Base-by-base conservation (phyloP, 108 stramenopile genomes). In the Skeletonema costatum region DNA sequence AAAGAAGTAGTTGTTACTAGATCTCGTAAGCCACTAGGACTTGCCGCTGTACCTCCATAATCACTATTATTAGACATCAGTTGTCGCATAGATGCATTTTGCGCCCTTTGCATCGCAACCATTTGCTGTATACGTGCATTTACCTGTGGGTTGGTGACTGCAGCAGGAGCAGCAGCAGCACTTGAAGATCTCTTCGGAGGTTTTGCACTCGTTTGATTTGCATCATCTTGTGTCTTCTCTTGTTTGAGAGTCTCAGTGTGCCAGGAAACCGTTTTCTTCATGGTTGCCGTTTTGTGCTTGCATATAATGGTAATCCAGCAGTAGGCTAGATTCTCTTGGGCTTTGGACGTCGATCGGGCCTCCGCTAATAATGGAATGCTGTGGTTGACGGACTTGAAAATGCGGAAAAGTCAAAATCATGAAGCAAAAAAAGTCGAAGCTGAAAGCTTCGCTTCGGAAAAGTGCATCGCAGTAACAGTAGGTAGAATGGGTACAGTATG, bases 201-300 rank as follows among this genome's bases (percentile, higher is more conserved):
- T 62, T 25, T 2, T 44, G 60, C 42, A 17, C 25, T 17, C 11
- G 42, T 17, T 10, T 41, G 39, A 21, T 32, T 14, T 38, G 35
- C 60, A 32, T 60, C 46, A n/a, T 39, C 21, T 32, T 3, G 6
- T 1, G 38, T n/a, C 3, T 12, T 10, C 30, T 67, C 38, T 14
- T 59, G 66, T 32, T 74, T 35, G 21, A 75, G 51, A 5, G 74
- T 75, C 16, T 75, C 74, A 51, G 65, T 30, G 38, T 44, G 44
- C 74, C 74, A 75, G 21, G 64, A 66, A 32, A 75, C 74, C 3
- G 46, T 75, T 44, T 75, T 75, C 65, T 75, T 75, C 74, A 75
- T 75, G 30, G 4, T 46, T 41, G 12, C 19, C 5, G 30, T 12
- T 11, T 3, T 48, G 13, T 33, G 1, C 0, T 35, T 63, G 62